Base-by-base conservation (phyloP, 345 rosid species). In the Litchi chinensis region DNA sequence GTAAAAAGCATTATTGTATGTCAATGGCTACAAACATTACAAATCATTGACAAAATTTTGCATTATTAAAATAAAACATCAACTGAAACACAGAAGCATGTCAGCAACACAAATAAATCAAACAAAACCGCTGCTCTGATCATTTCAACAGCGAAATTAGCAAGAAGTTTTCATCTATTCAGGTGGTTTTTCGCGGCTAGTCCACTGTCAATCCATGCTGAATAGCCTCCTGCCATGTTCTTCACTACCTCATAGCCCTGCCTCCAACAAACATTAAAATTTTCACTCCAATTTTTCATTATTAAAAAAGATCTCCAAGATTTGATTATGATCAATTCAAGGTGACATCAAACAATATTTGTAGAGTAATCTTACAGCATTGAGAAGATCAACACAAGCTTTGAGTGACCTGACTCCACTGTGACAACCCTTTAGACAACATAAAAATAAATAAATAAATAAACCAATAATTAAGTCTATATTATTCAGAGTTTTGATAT, bases 191-290 rank as follows among this genome's bases (percentile, higher is more conserved):
- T 82, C 87, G 1, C 84, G 2, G 89, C 83, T 5, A 85, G 56
- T 79, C 87, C 87, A 43, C 78, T 79, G 71, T 84, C 90, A n/a
- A 82, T 85, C 90, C 90, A 89, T 6, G 86, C 86, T 21, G 91
- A 85, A 79, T 83, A 87, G 12, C 91, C 89, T 62, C 89, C 91
- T 46, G 71, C 91, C 87, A 87, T 82, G 82, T 82, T 84, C 46
- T 66, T 86, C 75, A 85, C 89, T 68, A 81, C 68, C 70, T 80
- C 81, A 44, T 82, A 85, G 5, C 88, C 87, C 92, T 83, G 82
- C 18, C 41, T 28, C 63, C 78, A 67, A 32, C 37, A 32, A 32
- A 32, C 3, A 2, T 32, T 2, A 32, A 32, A 32, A 43, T 3
- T 16, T 37, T 5, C 18, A 4, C 37, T 16, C 48, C 10, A 46